A percentile compares a stretch with the other conserved stretches of the same genome.
Conservation (phyloP, 2,329 filamentous ascomycete species). For the Ceratocystis cubensis region DNA sequence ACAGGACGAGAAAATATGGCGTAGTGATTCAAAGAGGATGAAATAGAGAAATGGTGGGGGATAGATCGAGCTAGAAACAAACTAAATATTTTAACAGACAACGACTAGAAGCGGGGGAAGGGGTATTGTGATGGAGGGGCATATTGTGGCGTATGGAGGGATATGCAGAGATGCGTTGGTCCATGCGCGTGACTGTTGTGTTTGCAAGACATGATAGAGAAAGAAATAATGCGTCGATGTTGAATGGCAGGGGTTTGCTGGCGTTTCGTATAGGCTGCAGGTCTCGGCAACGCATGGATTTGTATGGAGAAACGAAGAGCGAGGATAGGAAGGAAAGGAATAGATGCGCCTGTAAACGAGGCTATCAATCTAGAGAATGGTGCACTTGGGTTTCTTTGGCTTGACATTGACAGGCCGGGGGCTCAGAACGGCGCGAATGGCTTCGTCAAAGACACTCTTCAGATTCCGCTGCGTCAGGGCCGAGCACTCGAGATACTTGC, state of each 20-base stretch:
- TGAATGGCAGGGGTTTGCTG: neutral
- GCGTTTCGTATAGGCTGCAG: neutral
- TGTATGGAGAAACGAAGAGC: neutral
- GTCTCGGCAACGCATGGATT: neutral
- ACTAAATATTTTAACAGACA: neutral
- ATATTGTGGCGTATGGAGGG: neutral
- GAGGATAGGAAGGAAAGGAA: neutral
- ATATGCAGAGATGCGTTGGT: neutral
- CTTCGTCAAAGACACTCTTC: slow-evolving; percentile 98
- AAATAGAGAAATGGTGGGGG: slow-evolving; percentile 23
- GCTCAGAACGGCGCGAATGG: slow-evolving; percentile 72
- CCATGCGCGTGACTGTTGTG: neutral
- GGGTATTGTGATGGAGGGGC: neutral
- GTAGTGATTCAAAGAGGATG: slow-evolving; percentile 23
- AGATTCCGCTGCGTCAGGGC: slow-evolving; percentile 91
- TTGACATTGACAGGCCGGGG: slow-evolving; percentile 47
- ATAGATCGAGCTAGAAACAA: neutral
- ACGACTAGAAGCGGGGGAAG: neutral
- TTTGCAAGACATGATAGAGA: neutral
- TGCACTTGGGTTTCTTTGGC: slow-evolving; percentile 55
- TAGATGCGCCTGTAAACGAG: neutral
- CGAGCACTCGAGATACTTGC: slow-evolving; percentile 97
- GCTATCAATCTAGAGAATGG: slow-evolving; percentile 44
- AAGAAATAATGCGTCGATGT: neutral
- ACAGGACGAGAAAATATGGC: slow-evolving; percentile 19